These are phyloP conservation scores for Diplodia corticola DNA, from an alignment of 2,329 filamentous ascomycete genomes.

Conservation along the genomic window DNA sequence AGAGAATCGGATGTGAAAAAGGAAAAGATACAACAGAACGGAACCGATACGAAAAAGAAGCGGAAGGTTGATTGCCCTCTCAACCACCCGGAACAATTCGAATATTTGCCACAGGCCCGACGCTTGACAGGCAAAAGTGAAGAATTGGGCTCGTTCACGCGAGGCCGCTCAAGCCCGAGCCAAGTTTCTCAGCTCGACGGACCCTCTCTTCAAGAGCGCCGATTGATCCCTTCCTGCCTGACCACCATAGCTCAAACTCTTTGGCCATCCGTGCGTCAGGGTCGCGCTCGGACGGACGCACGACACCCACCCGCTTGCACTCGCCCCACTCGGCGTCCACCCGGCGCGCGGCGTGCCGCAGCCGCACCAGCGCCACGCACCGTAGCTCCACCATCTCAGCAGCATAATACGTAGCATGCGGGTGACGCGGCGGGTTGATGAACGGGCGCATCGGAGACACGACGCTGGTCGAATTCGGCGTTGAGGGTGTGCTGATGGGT, in stretches of 20 bases:
- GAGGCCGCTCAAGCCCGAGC: constrained; percentile 4
- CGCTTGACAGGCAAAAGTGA: neutral
- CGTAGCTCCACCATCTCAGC: constrained; percentile 42
- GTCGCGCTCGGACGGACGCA: constrained; percentile 15
- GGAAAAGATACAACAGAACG: neutral
- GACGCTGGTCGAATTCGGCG: neutral
- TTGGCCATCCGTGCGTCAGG: constrained; percentile 6
- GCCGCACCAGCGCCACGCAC: constrained; percentile 43
- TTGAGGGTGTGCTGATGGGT: constrained; percentile 30
- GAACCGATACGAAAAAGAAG: neutral
- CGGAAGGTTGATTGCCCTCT: neutral
- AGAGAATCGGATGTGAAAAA: neutral
- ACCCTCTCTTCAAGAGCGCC: constrained; percentile 8
- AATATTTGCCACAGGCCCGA: neutral
- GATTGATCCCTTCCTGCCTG: constrained; percentile 5
- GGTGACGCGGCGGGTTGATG: constrained; percentile 38
- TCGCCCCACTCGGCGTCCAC: constrained; percentile 39
- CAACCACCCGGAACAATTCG: neutral
- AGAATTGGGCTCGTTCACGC: neutral
- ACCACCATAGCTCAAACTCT: constrained; percentile 22
- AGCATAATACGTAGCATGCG: constrained; percentile 37
- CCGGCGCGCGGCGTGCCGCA: constrained; percentile 42
- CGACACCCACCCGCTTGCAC: constrained; percentile 16
- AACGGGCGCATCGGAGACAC: constrained; percentile 24
- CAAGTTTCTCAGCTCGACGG: neutral